These are phyloP conservation scores for Erythrobasidium yunnanense DNA, from an alignment of 768 basidiomycete genomes.

Conservation along the genomic window DNA sequence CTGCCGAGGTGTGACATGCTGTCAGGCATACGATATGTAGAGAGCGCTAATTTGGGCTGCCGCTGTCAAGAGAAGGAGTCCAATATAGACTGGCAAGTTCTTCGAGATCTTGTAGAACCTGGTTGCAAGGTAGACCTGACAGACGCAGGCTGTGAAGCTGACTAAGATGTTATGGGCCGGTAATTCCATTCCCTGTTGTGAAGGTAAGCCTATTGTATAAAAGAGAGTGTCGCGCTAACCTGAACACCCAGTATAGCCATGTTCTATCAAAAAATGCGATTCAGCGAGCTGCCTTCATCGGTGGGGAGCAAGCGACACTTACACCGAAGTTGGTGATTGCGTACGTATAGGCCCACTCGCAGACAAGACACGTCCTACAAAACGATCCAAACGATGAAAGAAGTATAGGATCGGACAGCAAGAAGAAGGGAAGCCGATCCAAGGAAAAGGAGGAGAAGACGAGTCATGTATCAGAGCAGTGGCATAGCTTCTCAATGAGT, in stretches of 20 bases:
- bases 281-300: no score
- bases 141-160: background rate
- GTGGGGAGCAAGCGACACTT: background rate
- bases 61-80: background rate
- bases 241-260: no score
- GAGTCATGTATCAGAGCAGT: no score
- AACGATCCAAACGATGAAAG: no score
- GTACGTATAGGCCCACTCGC: background rate
- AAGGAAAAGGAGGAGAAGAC: no score
- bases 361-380: background rate
- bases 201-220: background rate
- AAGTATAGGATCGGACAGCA: no score
- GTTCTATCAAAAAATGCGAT: no score
- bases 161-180: background rate
- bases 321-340: background rate
- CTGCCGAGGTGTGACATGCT: background rate
- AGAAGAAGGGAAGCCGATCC: no score
- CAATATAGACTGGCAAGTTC: background rate
- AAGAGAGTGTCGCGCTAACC: no score
- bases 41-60: background rate
- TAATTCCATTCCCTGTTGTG: background rate
- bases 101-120: background rate
- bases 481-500: no score
- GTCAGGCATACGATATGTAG: background rate
- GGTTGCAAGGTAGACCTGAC: background rate